These are phyloP conservation scores for Ganoderma boninense DNA, from an alignment of 1,284 basidiomycete genomes.

Conservation along the genomic window DNA sequence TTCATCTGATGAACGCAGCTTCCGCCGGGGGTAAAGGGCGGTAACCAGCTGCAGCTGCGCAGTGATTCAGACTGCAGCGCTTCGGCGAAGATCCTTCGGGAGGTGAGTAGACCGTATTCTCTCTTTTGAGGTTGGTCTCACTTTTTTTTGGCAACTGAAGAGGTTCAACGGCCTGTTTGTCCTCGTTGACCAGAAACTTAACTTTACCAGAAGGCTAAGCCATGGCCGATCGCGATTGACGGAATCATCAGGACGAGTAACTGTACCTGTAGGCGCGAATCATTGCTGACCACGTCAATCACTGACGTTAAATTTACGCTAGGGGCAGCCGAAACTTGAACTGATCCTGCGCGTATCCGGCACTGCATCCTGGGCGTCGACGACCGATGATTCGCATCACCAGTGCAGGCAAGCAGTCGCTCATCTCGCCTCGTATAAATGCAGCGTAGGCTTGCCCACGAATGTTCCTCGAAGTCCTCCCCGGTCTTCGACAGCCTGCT, in stretches of 20 bases:
- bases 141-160: not conserved
- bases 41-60: not conserved
- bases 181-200: not conserved
- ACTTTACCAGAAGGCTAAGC: not conserved
- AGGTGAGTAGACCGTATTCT: not conserved
- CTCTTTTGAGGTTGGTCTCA: not conserved
- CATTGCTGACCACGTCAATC: not conserved
- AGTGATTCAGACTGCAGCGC: not conserved
- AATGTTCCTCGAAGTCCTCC: slow-evolving; percentile 3
- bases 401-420: not conserved
- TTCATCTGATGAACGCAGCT: not conserved
- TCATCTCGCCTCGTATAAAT: not conserved
- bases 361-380: not conserved
- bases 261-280: not conserved
- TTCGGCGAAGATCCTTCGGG: not conserved
- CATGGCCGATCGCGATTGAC: not conserved
- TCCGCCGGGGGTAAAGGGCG: not conserved
- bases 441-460: not conserved
- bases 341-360: not conserved
- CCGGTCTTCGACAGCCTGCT: not conserved
- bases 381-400: not conserved
- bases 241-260: not conserved
- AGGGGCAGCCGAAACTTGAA: not conserved
- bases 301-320: not conserved
- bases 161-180: not conserved